Conservation (phyloP, 805 yeast species). For the Kurtzmaniella fragi region DNA sequence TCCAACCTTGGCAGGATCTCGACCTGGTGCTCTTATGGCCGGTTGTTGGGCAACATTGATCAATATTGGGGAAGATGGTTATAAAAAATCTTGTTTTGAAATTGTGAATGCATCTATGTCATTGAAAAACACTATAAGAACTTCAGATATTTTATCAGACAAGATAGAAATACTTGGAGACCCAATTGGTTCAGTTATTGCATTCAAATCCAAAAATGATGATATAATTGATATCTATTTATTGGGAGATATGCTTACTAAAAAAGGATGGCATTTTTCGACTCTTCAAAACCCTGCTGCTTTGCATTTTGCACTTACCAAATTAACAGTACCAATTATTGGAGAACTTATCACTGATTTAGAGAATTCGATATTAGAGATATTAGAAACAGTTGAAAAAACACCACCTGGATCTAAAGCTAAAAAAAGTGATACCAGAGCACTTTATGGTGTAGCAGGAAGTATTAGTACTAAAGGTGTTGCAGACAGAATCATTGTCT, state of each 20-base stretch:
- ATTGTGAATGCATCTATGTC: conserved; percentile 63
- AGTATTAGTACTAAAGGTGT: conserved; percentile 79
- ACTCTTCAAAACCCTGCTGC: conserved; percentile 89
- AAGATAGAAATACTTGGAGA: conserved; percentile 75
- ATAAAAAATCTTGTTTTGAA: conserved; percentile 56
- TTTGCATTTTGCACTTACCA: conserved; percentile 83
- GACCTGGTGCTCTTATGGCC: conserved; percentile 97
- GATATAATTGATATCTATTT: conserved; percentile 61
- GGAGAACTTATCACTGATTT: conserved; percentile 56
- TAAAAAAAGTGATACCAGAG: conserved; percentile 63
- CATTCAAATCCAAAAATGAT: conserved; percentile 47
- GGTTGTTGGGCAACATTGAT: conserved; percentile 97
- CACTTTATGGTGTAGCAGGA: conserved; percentile 93
- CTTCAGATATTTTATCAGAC: conserved; percentile 38
- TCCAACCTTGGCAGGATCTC: conserved; percentile 92
- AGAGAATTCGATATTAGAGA: conserved; percentile 37
- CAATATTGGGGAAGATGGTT: conserved; percentile 80
- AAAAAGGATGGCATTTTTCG: conserved; percentile 84
- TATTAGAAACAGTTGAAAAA: conserved; percentile 24
- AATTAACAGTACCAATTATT: conserved; percentile 56
- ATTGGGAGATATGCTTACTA: conserved; percentile 63
- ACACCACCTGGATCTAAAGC: conserved; percentile 18
- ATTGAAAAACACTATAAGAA: conserved; percentile 45
- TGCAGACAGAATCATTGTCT: conserved; percentile 73
- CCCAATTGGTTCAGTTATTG: conserved; percentile 76